A percentile compares a stretch with the other conserved stretches of the same genome.
These are phyloP conservation scores for Castanea sativa DNA, from an alignment of 306 rosid species.

Conservation along the genomic window DNA sequence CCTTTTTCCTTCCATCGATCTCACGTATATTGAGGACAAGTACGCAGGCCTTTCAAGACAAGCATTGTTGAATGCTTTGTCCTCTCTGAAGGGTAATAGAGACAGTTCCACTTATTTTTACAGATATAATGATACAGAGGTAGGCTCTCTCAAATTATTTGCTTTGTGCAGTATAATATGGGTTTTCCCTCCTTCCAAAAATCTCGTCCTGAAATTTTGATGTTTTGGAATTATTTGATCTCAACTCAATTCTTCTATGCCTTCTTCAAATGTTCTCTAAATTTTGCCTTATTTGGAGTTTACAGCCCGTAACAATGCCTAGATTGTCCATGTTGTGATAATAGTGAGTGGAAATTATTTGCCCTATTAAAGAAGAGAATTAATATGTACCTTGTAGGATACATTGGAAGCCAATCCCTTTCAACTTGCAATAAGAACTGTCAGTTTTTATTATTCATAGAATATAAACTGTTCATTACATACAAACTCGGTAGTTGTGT, in stretches of 20 bases:
- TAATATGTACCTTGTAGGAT: neutral
- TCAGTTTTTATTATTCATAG: neutral
- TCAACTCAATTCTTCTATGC: neutral
- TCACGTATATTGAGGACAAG: conserved; percentile 62
- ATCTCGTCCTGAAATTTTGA: neutral
- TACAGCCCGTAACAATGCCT: neutral
- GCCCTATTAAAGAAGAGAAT: neutral
- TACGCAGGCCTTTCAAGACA: conserved; percentile 57
- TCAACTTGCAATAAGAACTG: neutral
- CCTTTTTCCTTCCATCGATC: conserved; percentile 72
- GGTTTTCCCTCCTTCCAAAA: neutral
- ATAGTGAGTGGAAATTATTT: conserved; percentile 1
- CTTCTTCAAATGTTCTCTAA: neutral
- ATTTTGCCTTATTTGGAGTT: neutral
- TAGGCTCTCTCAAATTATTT: conserved; percentile 13
- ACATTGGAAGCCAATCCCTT: neutral
- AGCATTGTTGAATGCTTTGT: conserved; percentile 57
- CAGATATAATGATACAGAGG: conserved; percentile 44
- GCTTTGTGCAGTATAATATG: neutral
- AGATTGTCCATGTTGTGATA: neutral
- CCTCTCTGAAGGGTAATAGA: conserved; percentile 51
- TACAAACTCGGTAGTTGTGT: neutral
- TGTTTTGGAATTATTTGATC: neutral
- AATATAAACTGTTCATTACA: neutral
- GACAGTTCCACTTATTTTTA: conserved; percentile 6